Evolutionary conservation across 2,329 filamentous ascomycete species (phyloP), one percentile per base, ranked within the genome.

Genomic region (Pezicula radicicola): DNA sequence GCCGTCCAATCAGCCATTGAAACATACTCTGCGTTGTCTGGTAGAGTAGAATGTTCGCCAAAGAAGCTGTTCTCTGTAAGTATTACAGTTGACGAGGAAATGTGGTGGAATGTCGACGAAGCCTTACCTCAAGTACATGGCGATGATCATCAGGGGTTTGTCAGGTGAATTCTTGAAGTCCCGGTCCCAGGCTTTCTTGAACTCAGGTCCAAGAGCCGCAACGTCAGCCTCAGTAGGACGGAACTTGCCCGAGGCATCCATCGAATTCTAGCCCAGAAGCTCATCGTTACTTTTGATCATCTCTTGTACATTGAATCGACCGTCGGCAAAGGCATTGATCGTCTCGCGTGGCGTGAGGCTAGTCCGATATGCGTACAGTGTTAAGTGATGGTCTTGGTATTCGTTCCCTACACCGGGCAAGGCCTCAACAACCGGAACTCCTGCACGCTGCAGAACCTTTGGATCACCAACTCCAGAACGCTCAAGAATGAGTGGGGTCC

Each of bases 401-500:
- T 77, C 72, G 6, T 72, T 59, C 2, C 80, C 78, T 0, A 82
- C 78, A 5, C 75, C 76, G 1, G 75, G 73, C 2, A 80, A 60
- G 28, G 76, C 67, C 2, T 72, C 66, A 2, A 75, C 59, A 3
- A 75, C 58, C 0, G 72, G 68, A 2, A 83, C 70, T 0, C 70
- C 72, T 0, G 73, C 71, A 10, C 63, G 63, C 16, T 70, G 55
- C 1, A 85, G 72, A 3, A 81, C 58, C 1, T 72, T 66, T 1
- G 71, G 65, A 37, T 70, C 66, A 15, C 80, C 81, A 1, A 87
- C 56, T 6, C 84, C 83, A 0, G 83, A 87, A 25, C 83, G 69
- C 62, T 87, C 80, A 0, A 87, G 73, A 0, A 87, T 70, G 28
- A 53, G 48, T n/a, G 59, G 55, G 28, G 55, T 63, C 8, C 66